Evolutionary conservation across 305 asterid species (phyloP).

Genomic region (Fraxinus greggii): DNA sequence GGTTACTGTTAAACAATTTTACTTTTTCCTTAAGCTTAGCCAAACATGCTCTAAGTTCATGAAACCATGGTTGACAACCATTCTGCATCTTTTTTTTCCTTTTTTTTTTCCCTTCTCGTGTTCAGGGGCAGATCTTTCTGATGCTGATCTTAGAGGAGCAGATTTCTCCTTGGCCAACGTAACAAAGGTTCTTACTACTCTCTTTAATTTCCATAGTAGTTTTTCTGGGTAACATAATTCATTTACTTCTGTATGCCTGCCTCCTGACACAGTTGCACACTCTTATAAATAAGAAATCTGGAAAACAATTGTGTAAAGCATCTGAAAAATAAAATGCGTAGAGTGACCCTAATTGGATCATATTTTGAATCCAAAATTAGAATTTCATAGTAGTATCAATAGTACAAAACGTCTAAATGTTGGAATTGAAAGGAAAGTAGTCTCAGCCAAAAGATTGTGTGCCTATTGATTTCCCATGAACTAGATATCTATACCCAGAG

Average conservation of each 20-base stretch:
- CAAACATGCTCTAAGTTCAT: background rate
- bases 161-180: slow-evolving; percentile 89
- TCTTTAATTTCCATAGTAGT: background rate
- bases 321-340: background rate
- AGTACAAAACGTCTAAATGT: background rate
- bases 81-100: background rate
- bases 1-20: background rate
- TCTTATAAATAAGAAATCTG: background rate
- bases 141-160: slow-evolving; percentile 92
- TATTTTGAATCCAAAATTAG: background rate
- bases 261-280: background rate
- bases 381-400: background rate
- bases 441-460: background rate
- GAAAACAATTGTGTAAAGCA: background rate
- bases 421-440: background rate
- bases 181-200: slow-evolving; percentile 55
- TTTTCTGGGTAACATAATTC: background rate
- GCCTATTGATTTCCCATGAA: background rate
- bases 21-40: background rate
- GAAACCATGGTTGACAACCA: background rate
- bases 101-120: slow-evolving; percentile 4
- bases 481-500: background rate
- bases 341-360: background rate
- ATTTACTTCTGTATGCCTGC: background rate
- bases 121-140: slow-evolving; percentile 94